Conservation (phyloP, 2,329 filamentous ascomycete species). For the Curvularia sp. region DNA sequence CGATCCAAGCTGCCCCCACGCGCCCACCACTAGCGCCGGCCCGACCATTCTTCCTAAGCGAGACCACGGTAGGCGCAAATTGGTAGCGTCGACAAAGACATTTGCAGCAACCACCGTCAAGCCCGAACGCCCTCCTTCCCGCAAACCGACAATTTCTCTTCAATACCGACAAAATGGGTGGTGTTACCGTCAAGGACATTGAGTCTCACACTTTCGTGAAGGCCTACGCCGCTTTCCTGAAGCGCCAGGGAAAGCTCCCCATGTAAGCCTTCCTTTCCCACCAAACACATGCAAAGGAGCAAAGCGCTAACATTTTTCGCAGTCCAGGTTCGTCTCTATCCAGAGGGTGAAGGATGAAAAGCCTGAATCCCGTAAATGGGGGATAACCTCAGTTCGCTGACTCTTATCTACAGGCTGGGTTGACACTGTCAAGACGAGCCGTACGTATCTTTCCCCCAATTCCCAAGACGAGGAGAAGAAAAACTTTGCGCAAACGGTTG, state of each 20-base stretch:
- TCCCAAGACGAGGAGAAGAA: neutral
- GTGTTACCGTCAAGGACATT: slow-evolving; percentile 83
- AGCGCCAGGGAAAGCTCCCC: slow-evolving; percentile 91
- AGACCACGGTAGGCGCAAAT: slow-evolving; percentile 25
- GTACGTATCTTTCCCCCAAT: slow-evolving; percentile 32
- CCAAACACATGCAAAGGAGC: neutral
- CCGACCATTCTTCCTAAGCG: slow-evolving; percentile 34
- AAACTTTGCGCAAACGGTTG: neutral
- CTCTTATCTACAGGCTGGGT: slow-evolving; percentile 82
- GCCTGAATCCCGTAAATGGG: slow-evolving; percentile 64
- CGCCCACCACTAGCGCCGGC: slow-evolving; percentile 19
- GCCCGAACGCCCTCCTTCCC: slow-evolving; percentile 22
- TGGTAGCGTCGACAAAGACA: slow-evolving; percentile 7
- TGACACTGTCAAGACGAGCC: slow-evolving; percentile 97
- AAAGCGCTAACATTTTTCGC: slow-evolving; percentile 31
- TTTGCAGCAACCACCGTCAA: slow-evolving; percentile 34
- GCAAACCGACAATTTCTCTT: slow-evolving; percentile 27
- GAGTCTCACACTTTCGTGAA: slow-evolving; percentile 91
- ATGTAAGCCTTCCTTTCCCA: slow-evolving; percentile 55
- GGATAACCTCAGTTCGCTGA: slow-evolving; percentile 56
- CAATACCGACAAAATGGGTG: slow-evolving; percentile 76
- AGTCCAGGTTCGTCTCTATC: slow-evolving; percentile 70
- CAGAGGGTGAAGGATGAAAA: slow-evolving; percentile 47
- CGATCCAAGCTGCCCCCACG: neutral
- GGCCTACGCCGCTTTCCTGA: slow-evolving; percentile 86